Evolutionary conservation across 2,329 filamentous ascomycete species (phyloP).

Genomic region (Aspergillus sp.): DNA sequence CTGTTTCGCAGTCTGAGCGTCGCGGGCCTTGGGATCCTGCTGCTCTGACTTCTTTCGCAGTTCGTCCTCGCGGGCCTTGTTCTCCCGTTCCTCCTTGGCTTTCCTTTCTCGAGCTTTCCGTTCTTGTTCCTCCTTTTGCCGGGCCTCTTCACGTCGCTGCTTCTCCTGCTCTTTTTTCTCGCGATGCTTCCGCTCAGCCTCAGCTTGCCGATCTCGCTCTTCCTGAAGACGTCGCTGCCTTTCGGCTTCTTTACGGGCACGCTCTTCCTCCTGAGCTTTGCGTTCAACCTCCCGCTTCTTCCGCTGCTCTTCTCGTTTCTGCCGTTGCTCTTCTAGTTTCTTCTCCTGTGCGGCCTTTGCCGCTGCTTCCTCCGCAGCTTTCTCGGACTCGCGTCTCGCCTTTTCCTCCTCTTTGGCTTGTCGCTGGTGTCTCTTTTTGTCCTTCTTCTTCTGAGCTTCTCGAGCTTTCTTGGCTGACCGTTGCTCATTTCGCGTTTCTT

Average conservation of each 20-base stretch:
- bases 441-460: conserved; percentile 90
- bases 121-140: conserved; percentile 67
- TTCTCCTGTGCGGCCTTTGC: conserved; percentile 67
- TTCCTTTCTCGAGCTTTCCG: conserved; percentile 57
- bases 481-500: conserved; percentile 65
- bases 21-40: no score
- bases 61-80: conserved; percentile 43
- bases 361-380: conserved; percentile 75
- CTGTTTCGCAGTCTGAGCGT: conserved; percentile 35
- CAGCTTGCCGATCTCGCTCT: conserved; percentile 75
- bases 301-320: conserved; percentile 79
- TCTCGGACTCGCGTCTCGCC: conserved; percentile 77
- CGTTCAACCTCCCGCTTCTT: conserved; percentile 86
- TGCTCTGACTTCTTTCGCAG: conserved; percentile 50
- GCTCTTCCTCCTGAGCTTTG: conserved; percentile 84
- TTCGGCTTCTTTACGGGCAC: conserved; percentile 74
- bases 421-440: conserved; percentile 84
- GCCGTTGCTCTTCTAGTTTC: conserved; percentile 69
- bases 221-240: conserved; percentile 70
- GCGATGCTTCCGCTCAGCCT: conserved; percentile 73
- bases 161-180: conserved; percentile 75
- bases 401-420: conserved; percentile 85
- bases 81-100: conserved; percentile 56
- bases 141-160: conserved; percentile 61
- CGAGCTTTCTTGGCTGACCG: conserved; percentile 88